Conservation (phyloP, 306 rosid genomes). For the Citrullus amarus region DNA sequence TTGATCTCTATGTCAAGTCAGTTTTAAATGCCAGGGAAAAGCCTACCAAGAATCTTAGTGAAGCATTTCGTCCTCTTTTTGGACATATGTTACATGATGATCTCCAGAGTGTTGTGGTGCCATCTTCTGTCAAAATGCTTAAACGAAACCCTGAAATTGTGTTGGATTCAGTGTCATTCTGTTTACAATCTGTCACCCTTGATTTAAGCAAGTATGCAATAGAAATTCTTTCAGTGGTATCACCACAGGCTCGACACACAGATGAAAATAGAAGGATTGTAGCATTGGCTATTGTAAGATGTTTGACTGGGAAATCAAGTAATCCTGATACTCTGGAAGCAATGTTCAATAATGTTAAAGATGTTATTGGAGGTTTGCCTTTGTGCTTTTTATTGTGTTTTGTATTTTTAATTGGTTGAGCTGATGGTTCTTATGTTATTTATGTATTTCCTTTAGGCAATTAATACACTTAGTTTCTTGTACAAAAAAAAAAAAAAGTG, state of each 20-base stretch:
- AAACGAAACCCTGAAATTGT: slow-evolving; percentile 97
- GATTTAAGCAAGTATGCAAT: slow-evolving; percentile 88
- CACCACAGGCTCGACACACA: slow-evolving; percentile 75
- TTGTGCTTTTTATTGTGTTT: not conserved
- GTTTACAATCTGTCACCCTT: slow-evolving; percentile 65
- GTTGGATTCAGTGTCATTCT: slow-evolving; percentile 75
- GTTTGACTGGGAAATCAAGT: slow-evolving; percentile 78
- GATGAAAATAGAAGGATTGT: slow-evolving; percentile 74
- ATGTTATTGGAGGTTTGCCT: slow-evolving; percentile 66
- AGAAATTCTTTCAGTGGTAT: slow-evolving; percentile 67
- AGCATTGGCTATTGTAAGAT: slow-evolving; percentile 57
- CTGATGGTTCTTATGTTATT: not conserved
- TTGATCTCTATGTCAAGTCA: slow-evolving; percentile 75
- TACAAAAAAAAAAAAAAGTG: not conserved
- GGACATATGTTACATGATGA: slow-evolving; percentile 63
- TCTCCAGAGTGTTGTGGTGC: slow-evolving; percentile 58
- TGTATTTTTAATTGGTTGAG: not conserved
- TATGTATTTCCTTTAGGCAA: not conserved
- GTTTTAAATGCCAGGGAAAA: slow-evolving; percentile 70
- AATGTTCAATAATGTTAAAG: slow-evolving; percentile 69
- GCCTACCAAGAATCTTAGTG: slow-evolving; percentile 61
- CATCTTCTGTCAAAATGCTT: slow-evolving; percentile 85
- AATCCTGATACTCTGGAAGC: slow-evolving; percentile 70
- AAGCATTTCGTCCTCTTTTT: slow-evolving; percentile 76
- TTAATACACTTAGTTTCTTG: not conserved